phyloP scores from a whole-genome alignment of 73 alveolate genomes.

The Paramecium sonneborni region DNA sequence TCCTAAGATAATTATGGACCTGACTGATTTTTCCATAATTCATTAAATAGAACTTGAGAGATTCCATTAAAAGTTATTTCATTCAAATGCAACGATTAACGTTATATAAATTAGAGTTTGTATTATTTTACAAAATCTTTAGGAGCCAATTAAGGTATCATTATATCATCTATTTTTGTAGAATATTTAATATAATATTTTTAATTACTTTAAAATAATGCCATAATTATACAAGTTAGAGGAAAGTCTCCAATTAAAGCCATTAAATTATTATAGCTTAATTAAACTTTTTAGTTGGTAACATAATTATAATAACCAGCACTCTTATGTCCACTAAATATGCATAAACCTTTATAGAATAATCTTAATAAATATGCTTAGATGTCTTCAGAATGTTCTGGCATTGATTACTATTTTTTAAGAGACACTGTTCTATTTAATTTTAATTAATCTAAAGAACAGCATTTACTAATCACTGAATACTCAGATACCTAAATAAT shows the following conservation, averaged over 20 bases:
- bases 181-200: conserved; percentile 5
- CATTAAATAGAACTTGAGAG: conserved; percentile 27
- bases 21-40: conserved; percentile 35
- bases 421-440: conserved; percentile 38
- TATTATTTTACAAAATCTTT: background rate
- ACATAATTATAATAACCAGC: conserved; percentile 54
- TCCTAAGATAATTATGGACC: conserved; percentile 50
- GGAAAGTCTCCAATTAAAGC: conserved; percentile 30
- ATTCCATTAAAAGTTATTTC: conserved; percentile 18
- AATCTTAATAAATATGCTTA: background rate
- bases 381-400: conserved; percentile 54
- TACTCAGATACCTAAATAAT: background rate
- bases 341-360: conserved; percentile 12
- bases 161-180: conserved; percentile 39
- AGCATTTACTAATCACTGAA: background rate
- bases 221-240: conserved; percentile 34
- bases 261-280: conserved; percentile 42
- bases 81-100: conserved; percentile 8
- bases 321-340: conserved; percentile 51
- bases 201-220: background rate
- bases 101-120: background rate
- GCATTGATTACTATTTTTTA: conserved; percentile 20
- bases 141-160: conserved; percentile 44
- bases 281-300: background rate
- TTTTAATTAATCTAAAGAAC: background rate